Conservation (phyloP, 148 eudicot species). For the Spergularia marina region DNA sequence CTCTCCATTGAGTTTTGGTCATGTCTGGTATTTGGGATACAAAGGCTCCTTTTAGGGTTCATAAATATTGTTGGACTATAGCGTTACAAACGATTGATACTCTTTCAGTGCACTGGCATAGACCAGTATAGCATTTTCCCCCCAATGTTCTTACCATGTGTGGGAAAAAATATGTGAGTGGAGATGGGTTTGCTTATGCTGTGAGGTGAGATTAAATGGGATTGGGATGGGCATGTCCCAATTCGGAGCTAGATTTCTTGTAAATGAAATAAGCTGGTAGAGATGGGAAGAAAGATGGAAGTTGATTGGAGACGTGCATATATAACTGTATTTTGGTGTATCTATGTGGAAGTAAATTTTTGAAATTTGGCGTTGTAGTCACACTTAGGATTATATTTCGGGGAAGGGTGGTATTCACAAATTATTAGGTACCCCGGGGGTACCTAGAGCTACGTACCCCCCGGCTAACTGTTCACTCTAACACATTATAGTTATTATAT, state of each 20-base stretch:
- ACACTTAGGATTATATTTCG: neutral
- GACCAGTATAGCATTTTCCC: neutral
- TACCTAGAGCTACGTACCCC: no score
- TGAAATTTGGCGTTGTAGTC: neutral
- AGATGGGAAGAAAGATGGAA: neutral
- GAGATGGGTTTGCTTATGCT: neutral
- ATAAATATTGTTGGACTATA: neutral
- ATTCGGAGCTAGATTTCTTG: neutral
- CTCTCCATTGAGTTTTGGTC: no score
- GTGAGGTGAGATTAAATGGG: neutral
- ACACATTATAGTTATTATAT: no score
- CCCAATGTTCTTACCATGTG: neutral
- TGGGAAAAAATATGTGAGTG: neutral
- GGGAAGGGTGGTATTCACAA: neutral
- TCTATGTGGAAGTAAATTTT: neutral
- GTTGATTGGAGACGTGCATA: neutral
- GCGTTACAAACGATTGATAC: neutral
- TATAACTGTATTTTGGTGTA: neutral
- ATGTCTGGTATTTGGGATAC: no score
- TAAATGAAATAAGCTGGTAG: neutral
- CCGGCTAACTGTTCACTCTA: no score
- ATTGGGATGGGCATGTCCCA: neutral
- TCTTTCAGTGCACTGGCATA: neutral
- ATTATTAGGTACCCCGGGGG: no score
- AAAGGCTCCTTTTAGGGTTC: no score